These are phyloP conservation scores for Waltiozyma sp. DNA, from an alignment of 1,139 yeast species.

Conservation along the genomic window DNA sequence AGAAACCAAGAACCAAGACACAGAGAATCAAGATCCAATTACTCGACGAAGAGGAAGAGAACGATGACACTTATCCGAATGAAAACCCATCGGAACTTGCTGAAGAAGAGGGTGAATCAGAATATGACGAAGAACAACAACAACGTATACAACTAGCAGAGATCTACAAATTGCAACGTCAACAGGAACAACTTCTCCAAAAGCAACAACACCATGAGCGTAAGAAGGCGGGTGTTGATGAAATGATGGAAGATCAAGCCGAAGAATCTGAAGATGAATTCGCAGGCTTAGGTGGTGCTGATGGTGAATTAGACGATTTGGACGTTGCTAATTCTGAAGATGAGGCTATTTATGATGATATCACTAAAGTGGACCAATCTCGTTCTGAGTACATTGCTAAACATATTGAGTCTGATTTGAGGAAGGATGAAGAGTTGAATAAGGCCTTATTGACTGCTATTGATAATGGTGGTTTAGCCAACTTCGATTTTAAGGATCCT, in stretches of 20 bases:
- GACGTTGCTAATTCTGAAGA: constrained; percentile 68
- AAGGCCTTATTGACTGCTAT: neutral
- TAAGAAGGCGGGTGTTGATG: constrained; percentile 21
- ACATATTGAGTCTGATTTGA: neutral
- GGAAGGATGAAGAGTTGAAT: neutral
- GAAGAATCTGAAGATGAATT: constrained; percentile 96
- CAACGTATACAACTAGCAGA: constrained; percentile 15
- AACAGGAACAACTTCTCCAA: constrained; percentile 28
- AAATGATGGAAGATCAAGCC: constrained; percentile 50
- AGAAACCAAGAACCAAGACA: neutral
- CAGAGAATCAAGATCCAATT: neutral
- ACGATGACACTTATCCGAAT: constrained; percentile 5
- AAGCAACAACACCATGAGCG: constrained; percentile 29
- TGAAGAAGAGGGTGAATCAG: constrained; percentile 5
- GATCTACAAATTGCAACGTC: constrained; percentile 14
- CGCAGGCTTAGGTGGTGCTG: constrained; percentile 81
- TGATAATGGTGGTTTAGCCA: neutral
- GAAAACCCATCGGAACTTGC: neutral
- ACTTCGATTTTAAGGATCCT: neutral
- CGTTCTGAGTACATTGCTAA: constrained; percentile 32
- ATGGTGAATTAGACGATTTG: constrained; percentile 44
- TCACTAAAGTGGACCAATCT: constrained; percentile 45
- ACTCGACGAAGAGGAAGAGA: constrained; percentile 4
- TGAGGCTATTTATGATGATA: constrained; percentile 74
- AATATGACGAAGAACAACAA: constrained; percentile 7